Conservation (phyloP, 768 basidiomycete genomes). For the Lactarius pseudohatsudake region DNA sequence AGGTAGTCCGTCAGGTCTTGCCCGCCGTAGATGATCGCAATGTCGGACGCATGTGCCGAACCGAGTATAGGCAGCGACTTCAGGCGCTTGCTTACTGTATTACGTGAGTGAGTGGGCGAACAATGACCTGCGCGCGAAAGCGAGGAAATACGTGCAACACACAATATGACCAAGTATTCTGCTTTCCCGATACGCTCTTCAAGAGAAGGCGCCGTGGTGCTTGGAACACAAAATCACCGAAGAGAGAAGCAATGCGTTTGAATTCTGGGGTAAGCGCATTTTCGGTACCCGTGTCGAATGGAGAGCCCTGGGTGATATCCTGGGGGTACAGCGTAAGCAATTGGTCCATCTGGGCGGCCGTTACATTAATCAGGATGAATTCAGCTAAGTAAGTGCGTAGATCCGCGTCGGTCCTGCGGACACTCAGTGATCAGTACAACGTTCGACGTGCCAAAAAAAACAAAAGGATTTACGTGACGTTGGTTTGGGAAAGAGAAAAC, state of each 20-base stretch:
- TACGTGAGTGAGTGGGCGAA: neutral
- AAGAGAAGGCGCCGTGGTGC: conserved; percentile 40
- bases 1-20: conserved; percentile 27
- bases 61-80: conserved; percentile 35
- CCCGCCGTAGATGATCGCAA: neutral
- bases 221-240: conserved; percentile 40
- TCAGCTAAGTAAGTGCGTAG: conserved; percentile 16
- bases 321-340: conserved; percentile 25
- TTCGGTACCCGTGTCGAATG: conserved; percentile 33
- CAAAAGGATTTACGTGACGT: conserved; percentile 31
- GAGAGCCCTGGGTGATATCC: conserved; percentile 32
- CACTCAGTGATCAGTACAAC: neutral
- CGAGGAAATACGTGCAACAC: conserved; percentile 20
- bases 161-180: conserved; percentile 40
- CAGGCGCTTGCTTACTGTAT: conserved; percentile 38
- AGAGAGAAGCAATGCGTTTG: conserved; percentile 42
- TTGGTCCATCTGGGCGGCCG: conserved; percentile 15
- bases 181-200: conserved; percentile 34
- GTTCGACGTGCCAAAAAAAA: neutral
- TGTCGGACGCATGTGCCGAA: conserved; percentile 23
- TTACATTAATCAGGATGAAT: conserved; percentile 9
- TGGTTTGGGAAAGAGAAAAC: conserved; percentile 28
- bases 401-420: conserved; percentile 26
- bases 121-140: neutral
- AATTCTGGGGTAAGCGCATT: conserved; percentile 38